Evolutionary conservation across 1,284 basidiomycete genomes (phyloP), one percentile per base, ranked within the genome.

Genomic region (Inonotus obliquus): DNA sequence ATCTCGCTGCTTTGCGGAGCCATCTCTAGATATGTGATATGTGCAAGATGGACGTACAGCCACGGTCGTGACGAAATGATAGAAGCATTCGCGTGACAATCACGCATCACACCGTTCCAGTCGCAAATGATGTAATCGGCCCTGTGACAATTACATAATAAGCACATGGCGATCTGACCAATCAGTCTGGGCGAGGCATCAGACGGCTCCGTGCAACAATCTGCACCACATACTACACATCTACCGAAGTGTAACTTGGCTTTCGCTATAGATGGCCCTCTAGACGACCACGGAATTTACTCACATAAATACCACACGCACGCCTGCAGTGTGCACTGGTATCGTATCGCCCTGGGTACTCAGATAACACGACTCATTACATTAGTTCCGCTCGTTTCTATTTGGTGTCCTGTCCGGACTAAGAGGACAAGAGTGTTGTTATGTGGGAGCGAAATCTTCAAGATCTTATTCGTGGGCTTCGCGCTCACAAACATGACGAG

Each of bases 371-470:
- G 4, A 44, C 41, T 7, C 7, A 17, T 44, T n/a, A 17, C 10
- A 44, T 7, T 44, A 44, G 3, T 17, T 5, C 32, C 32, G 13
- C n/a, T 41, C 39, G 13, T 19, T 41, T 13, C 41, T 14, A 14
- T 25, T 25, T 7, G 23, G 11, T 5, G 19, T 13, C 11, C 25
- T 23, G 48, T 9, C 27, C 23, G 10, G 21, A 49, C 23, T n/a
- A 25, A 49, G 48, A 49, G 5, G 19, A 4, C 17, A 21, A 44
- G 41, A n/a, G 17, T 44, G 41, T n/a, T 9, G 11, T 49, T 7
- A 95, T 96, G 94, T 96, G 93, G 89, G 94, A 96, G 78, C 83
- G 94, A 57, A 95, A 92, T 13, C 81, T 96, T 14, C 91, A 96
- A 70, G 94, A 96, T 76, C 87, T 96, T 67, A 93, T 96, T 71